Evolutionary conservation across 2,329 filamentous ascomycete genomes (phyloP).

Genomic region (Diaporthe sp.): DNA sequence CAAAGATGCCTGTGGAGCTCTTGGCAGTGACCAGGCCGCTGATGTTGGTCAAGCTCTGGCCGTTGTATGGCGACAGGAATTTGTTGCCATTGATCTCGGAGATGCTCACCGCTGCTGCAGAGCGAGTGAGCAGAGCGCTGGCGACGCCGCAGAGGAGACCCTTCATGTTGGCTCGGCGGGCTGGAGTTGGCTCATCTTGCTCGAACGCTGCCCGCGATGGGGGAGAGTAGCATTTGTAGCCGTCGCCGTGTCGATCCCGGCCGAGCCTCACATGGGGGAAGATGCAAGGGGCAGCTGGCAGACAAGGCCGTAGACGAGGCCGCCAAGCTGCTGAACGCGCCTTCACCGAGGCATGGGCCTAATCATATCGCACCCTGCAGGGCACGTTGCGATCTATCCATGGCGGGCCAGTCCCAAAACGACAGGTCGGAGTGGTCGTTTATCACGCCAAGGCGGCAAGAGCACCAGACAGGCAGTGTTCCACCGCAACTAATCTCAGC

Average conservation of each 20-base stretch:
- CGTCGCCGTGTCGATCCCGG: not conserved
- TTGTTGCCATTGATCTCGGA: conserved; percentile 74
- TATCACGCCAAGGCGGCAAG: conserved; percentile 21
- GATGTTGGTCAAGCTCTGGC: conserved; percentile 66
- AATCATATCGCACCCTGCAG: conserved; percentile 15
- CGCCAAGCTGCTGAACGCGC: conserved; percentile 21
- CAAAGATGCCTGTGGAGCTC: conserved; percentile 69
- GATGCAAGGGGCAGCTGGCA: conserved; percentile 12
- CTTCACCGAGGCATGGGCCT: not conserved
- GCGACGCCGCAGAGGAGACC: not conserved
- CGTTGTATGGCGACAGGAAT: conserved; percentile 70
- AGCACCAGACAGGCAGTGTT: conserved; percentile 19
- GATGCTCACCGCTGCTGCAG: conserved; percentile 57
- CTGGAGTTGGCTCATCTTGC: not conserved
- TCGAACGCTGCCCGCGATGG: not conserved
- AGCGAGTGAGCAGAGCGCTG: conserved; percentile 15
- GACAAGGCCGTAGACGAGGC: not conserved
- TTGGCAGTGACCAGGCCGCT: conserved; percentile 74
- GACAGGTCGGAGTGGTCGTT: conserved; percentile 18
- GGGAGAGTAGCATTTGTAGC: conserved; percentile 18
- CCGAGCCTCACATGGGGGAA: not conserved
- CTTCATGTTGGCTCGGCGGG: conserved; percentile 10
- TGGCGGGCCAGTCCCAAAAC: conserved; percentile 17
- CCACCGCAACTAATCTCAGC: conserved; percentile 21
- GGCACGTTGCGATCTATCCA: conserved; percentile 20